Evolutionary conservation across 768 basidiomycete genomes (phyloP), one percentile per base, ranked within the genome.

Genomic region (Austroboletus festivus): DNA sequence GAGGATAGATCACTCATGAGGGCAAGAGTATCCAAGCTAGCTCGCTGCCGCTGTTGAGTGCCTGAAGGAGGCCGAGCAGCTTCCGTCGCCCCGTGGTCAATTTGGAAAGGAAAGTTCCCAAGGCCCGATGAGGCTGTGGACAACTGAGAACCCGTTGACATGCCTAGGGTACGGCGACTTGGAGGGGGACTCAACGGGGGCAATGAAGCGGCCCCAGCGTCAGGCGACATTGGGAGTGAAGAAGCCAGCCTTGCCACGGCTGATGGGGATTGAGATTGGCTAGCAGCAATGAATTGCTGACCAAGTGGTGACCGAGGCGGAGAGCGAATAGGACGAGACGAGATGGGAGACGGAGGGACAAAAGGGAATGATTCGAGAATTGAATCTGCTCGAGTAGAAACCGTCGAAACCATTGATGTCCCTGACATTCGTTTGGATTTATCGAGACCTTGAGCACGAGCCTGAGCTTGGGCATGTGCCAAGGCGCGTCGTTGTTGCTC

Each of bases 281-380:
- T 42, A 26, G 58, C 58, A 28, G 64, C 67, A 51, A 78, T 76
- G 18, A 75, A 70, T 52, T 85, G 83, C 64, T 85, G 80, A 22
- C 69, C 74, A 18, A 86, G 71, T 8, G 89, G 87, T 10, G 88
- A 89, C 48, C 82, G 81, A 31, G 85, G 85, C 5, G 86, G 86
- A 3, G 86, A 82, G 52, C 87, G 75, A 57, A 82, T 71, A 10
- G 88, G 89, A 45, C 85, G 75, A 55, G 87, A 81, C n/a, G 88
- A 89, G 50, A 92, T 90, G 6, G 90, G 90, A 8, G 89, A 90
- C 1, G 90, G 90, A 20, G 90, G 90, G 9, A 93, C 89, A 63
- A 93, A 91, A 30, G 87, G 88, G 75, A 93, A 93, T 13, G 81
- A 84, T 66, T 90, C 89, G 22, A 92, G 75, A 55, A 92, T 89